Conservation (phyloP, 345 rosid genomes). For the Hibiscus trionum region DNA sequence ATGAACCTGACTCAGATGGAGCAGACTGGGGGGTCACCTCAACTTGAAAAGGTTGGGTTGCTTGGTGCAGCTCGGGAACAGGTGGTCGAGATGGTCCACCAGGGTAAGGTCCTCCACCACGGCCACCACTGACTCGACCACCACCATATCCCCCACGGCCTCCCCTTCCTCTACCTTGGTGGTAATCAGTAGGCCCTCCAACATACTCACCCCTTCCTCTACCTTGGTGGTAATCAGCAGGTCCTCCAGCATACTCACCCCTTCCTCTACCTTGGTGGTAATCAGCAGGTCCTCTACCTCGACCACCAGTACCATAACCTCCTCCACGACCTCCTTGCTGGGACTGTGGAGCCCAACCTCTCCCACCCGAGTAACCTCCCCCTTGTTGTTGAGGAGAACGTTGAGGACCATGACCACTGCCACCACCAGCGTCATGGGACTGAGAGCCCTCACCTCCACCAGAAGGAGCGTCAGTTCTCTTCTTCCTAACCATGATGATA, state of each 20-base stretch:
- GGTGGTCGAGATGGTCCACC: slow-evolving; percentile 54
- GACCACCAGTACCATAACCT: not conserved
- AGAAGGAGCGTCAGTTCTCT: slow-evolving; percentile 42
- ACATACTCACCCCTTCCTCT: not conserved
- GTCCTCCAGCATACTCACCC: slow-evolving; percentile 38
- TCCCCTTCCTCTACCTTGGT: slow-evolving; percentile 21
- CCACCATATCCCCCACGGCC: slow-evolving; percentile 46
- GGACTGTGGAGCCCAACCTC: too few relatives aligned
- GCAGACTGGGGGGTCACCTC: slow-evolving; percentile 46
- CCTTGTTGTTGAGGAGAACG: slow-evolving; percentile 39
- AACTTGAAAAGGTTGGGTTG: slow-evolving; percentile 51
- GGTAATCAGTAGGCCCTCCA: slow-evolving; percentile 46
- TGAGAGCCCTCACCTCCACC: slow-evolving; percentile 66
- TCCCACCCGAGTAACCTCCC: too few relatives aligned
- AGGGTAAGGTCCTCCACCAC: slow-evolving; percentile 51
- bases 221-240: slow-evolving; percentile 24
- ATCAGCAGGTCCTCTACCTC: slow-evolving; percentile 25
- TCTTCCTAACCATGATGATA: slow-evolving; percentile 70
- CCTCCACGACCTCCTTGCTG: too few relatives aligned
- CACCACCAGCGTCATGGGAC: slow-evolving; percentile 42
- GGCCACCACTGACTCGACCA: slow-evolving; percentile 32
- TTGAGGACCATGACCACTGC: slow-evolving; percentile 44
- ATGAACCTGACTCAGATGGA: slow-evolving; percentile 50
- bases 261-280: slow-evolving; percentile 20
- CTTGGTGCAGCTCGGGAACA: slow-evolving; percentile 98